These are phyloP conservation scores for Termitomyces sp. DNA, from an alignment of 768 basidiomycete genomes.

Conservation along the genomic window DNA sequence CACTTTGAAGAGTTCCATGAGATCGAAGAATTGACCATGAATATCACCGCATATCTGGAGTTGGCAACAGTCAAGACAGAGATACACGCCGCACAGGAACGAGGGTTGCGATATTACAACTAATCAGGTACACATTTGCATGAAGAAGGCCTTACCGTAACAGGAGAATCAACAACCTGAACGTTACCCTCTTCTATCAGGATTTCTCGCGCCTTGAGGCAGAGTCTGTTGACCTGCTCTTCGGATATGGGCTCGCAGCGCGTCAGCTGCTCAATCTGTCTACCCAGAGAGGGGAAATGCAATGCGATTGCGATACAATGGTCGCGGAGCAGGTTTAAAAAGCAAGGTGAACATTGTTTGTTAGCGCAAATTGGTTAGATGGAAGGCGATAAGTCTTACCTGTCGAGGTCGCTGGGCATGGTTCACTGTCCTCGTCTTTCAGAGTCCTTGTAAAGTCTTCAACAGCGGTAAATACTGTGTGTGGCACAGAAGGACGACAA, in stretches of 20 bases:
- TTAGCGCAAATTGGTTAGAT: neutral
- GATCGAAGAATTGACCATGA: constrained; percentile 95
- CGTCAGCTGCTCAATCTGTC: constrained; percentile 92
- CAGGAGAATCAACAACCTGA: constrained; percentile 86
- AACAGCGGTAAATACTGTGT: neutral
- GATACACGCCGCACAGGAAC: constrained; percentile 12
- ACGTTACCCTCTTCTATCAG: constrained; percentile 98
- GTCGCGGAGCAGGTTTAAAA: constrained; percentile 1
- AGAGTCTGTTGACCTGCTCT: constrained; percentile 91
- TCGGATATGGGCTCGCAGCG: constrained; percentile 96
- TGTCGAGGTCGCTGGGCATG: constrained; percentile 23
- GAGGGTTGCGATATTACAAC: neutral
- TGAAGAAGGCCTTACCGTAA: constrained; percentile 63
- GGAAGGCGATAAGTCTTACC: constrained; percentile 10
- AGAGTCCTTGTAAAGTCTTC: neutral
- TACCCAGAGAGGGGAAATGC: constrained; percentile 24
- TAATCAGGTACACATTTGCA: constrained; percentile 5
- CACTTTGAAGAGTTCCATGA: constrained; percentile 92
- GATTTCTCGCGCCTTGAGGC: constrained; percentile 94
- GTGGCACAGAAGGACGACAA: neutral
- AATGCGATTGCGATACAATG: neutral
- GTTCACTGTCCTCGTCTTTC: neutral
- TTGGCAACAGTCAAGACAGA: neutral
- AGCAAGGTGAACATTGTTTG: neutral
- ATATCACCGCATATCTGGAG: constrained; percentile 89